These are phyloP conservation scores for Trichocladium antarcticum DNA, from an alignment of 495 filamentous ascomycete genomes.

Conservation along the genomic window DNA sequence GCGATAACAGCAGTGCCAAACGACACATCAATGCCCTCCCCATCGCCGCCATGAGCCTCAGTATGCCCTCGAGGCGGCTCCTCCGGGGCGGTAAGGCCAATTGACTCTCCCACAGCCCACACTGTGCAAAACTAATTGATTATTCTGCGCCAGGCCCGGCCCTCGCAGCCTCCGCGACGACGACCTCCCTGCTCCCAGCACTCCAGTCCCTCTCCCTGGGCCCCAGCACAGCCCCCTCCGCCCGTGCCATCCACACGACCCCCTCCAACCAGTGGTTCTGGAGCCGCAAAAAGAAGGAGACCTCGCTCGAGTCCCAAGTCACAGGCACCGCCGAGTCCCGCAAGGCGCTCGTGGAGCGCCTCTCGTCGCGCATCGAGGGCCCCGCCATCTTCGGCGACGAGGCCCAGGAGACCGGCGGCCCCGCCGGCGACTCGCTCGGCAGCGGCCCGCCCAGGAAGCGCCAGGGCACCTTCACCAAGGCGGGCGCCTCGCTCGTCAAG, in stretches of 20 bases:
- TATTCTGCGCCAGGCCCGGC: conserved; percentile 6
- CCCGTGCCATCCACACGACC: conserved; percentile 25
- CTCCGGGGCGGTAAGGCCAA: conserved; percentile 28
- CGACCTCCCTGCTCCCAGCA: conserved; percentile 15
- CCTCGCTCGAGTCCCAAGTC: not conserved
- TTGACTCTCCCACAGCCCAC: too few relatives aligned
- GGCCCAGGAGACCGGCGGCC: conserved; percentile 17
- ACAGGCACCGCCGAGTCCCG: conserved; percentile 19
- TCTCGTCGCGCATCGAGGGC: conserved; percentile 23
- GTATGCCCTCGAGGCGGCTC: conserved; percentile 34
- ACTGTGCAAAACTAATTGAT: not conserved
- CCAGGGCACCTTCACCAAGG: not conserved
- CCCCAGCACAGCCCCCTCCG: conserved; percentile 5
- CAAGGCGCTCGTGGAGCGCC: conserved; percentile 22
- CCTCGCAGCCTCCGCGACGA: conserved; percentile 9
- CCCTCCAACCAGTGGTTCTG: conserved; percentile 26
- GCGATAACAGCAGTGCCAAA: not conserved
- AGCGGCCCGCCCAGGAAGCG: not conserved
- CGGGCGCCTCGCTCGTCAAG: conserved; percentile 24
- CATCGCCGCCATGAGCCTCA: conserved; percentile 35
- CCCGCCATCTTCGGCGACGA: conserved; percentile 54
- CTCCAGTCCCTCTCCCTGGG: conserved; percentile 19
- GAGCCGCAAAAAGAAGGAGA: conserved; percentile 12
- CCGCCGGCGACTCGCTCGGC: not conserved
- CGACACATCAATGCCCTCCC: conserved; percentile 16